These are phyloP conservation scores for Aureobasidium zeae DNA, from an alignment of 2,329 filamentous ascomycete genomes.

Conservation along the genomic window DNA sequence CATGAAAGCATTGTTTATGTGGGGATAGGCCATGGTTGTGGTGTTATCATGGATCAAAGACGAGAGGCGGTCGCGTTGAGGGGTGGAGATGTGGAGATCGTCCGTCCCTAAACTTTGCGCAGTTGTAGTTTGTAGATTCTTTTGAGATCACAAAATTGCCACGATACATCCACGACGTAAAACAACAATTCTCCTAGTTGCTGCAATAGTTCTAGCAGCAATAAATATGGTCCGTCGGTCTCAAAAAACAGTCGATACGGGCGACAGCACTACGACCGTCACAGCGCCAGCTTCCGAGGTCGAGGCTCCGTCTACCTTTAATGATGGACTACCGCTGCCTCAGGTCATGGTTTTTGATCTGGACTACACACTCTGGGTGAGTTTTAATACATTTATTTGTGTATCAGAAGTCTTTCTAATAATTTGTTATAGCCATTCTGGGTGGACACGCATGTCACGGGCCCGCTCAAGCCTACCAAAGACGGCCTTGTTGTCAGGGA, in stretches of 20 bases:
- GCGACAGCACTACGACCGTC: slow-evolving; percentile 18
- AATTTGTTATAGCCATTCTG: no score
- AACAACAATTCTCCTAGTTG: neutral
- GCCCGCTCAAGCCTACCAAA: slow-evolving; percentile 52
- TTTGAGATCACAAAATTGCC: no score
- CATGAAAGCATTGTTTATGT: no score
- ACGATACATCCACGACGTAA: neutral
- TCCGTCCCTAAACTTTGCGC: neutral
- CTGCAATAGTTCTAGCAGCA: neutral
- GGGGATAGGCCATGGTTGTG: no score
- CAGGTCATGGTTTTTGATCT: slow-evolving; percentile 86
- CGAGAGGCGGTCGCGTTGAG: no score
- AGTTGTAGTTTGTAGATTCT: no score
- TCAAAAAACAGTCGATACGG: slow-evolving; percentile 6
- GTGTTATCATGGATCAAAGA: no score
- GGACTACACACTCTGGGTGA: slow-evolving; percentile 98
- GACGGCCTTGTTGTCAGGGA: slow-evolving; percentile 44
- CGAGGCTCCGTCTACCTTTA: slow-evolving; percentile 47
- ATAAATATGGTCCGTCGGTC: slow-evolving; percentile 6
- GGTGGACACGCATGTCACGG: slow-evolving; percentile 84
- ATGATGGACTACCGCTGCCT: slow-evolving; percentile 62
- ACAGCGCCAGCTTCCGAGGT: slow-evolving; percentile 30
- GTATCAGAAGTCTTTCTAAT: no score
- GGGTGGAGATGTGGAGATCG: no score
- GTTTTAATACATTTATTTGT: no score